A percentile compares a stretch with the other conserved stretches of the same genome.
These are phyloP conservation scores for Yamadazyma takamatsuzukensis DNA, from an alignment of 805 yeast genomes.

Conservation along the genomic window DNA sequence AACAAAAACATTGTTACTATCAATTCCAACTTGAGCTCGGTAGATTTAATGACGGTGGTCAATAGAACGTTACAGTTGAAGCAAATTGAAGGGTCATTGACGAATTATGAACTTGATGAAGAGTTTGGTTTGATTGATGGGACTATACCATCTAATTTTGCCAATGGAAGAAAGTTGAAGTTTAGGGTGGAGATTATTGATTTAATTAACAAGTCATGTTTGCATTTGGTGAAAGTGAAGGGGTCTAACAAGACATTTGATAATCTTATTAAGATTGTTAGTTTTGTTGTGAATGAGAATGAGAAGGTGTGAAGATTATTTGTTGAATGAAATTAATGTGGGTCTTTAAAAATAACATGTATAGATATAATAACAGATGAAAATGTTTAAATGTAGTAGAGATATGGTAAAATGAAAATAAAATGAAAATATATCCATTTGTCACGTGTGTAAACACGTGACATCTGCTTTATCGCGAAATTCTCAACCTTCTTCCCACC, in stretches of 20 bases:
- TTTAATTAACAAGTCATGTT: slow-evolving; percentile 33
- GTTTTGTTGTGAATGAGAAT: slow-evolving; percentile 33
- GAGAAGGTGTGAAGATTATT: not conserved
- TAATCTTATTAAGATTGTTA: slow-evolving; percentile 40
- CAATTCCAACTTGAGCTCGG: slow-evolving; percentile 29
- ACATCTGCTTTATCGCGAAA: not conserved
- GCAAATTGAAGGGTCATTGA: slow-evolving; percentile 48
- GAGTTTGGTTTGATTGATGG: slow-evolving; percentile 44
- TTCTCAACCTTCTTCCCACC: too few relatives aligned
- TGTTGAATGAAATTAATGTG: not conserved
- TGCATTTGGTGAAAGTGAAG: slow-evolving; percentile 39
- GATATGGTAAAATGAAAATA: too few relatives aligned
- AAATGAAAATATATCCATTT: too few relatives aligned
- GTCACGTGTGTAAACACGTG: too few relatives aligned
- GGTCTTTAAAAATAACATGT: not conserved
- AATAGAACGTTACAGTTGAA: slow-evolving; percentile 43
- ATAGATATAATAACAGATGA: slow-evolving; percentile 1
- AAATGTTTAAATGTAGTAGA: slow-evolving; percentile 1
- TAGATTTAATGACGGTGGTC: slow-evolving; percentile 30
- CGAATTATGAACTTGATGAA: slow-evolving; percentile 39
- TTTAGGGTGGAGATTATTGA: slow-evolving; percentile 44
- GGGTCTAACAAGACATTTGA: slow-evolving; percentile 46
- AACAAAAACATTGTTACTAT: slow-evolving; percentile 26
- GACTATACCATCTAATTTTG: slow-evolving; percentile 43
- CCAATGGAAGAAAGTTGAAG: slow-evolving; percentile 44